Conservation (phyloP, 257 asterid genomes). For the Rhazya stricta region DNA sequence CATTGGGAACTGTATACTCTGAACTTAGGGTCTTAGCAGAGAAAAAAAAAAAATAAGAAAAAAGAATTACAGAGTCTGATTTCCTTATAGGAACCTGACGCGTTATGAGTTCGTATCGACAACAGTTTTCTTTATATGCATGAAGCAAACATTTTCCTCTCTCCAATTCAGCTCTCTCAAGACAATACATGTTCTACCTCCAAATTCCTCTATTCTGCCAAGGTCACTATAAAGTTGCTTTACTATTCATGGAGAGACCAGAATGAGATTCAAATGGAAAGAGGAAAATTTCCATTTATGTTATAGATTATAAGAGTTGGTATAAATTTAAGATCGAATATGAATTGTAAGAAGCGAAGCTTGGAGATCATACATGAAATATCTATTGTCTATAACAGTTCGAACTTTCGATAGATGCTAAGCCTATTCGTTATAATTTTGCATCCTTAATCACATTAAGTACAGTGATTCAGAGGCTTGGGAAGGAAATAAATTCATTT, state of each 20-base stretch:
- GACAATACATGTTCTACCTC: background rate
- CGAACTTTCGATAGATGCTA: background rate
- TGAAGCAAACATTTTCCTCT: background rate
- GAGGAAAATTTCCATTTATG: background rate
- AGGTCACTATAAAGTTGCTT: background rate
- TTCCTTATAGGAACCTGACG: background rate
- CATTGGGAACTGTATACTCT: background rate
- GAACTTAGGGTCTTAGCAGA: background rate
- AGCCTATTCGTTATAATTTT: background rate
- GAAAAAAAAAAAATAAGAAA: too few species aligned
- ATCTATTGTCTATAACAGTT: background rate
- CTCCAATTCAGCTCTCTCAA: background rate
- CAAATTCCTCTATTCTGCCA: background rate
- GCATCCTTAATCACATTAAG: background rate
- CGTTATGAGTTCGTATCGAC: background rate
- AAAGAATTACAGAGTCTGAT: background rate
- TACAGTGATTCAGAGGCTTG: background rate
- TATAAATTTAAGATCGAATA: background rate
- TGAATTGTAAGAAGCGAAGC: background rate
- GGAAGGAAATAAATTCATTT: background rate
- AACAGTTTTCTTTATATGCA: background rate
- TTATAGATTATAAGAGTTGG: background rate
- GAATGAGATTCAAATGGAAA: background rate
- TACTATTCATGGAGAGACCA: background rate
- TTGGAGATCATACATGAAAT: background rate